Conservation (phyloP, 768 basidiomycete species). For the Boletus reticulatus region DNA sequence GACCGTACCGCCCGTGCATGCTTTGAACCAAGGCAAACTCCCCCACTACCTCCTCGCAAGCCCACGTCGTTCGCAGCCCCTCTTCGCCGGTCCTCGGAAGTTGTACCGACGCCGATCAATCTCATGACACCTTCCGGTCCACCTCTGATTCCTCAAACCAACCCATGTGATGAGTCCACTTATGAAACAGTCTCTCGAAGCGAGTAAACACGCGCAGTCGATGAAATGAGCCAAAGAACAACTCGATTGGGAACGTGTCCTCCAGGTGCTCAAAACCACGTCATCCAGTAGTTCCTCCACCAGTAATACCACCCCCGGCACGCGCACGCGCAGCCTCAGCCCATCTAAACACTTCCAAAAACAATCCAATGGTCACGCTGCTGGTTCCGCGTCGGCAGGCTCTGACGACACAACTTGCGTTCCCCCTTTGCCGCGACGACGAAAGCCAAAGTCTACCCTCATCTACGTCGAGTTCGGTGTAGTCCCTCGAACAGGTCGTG, state of each 20-base stretch:
- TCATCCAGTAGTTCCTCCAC: constrained; percentile 27
- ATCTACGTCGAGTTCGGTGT: constrained; percentile 33
- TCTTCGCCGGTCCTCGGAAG: constrained; percentile 22
- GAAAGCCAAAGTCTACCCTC: too few relatives aligned
- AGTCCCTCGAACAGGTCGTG: constrained; percentile 44
- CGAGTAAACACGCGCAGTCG: constrained; percentile 66
- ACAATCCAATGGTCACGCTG: too few relatives aligned
- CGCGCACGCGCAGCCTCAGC: constrained; percentile 31
- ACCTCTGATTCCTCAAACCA: constrained; percentile 26
- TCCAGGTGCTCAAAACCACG: constrained; percentile 71
- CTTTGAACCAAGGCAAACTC: constrained; percentile 18
- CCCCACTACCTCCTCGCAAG: constrained; percentile 38
- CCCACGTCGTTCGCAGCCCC: constrained; percentile 21
- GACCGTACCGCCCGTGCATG: neutral
- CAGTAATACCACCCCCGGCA: neutral
- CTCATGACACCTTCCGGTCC: constrained; percentile 4
- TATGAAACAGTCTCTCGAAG: constrained; percentile 74
- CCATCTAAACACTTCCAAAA: constrained; percentile 26
- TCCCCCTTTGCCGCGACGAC: too few relatives aligned
- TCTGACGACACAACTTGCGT: too few relatives aligned
- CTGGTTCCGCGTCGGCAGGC: too few relatives aligned
- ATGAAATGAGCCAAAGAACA: constrained; percentile 68
- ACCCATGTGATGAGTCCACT: constrained; percentile 57
- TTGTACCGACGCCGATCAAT: neutral
- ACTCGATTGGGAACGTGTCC: constrained; percentile 65